phyloP scores from a whole-genome alignment of 2,329 filamentous ascomycete genomes.

The Penicillium sp. region DNA sequence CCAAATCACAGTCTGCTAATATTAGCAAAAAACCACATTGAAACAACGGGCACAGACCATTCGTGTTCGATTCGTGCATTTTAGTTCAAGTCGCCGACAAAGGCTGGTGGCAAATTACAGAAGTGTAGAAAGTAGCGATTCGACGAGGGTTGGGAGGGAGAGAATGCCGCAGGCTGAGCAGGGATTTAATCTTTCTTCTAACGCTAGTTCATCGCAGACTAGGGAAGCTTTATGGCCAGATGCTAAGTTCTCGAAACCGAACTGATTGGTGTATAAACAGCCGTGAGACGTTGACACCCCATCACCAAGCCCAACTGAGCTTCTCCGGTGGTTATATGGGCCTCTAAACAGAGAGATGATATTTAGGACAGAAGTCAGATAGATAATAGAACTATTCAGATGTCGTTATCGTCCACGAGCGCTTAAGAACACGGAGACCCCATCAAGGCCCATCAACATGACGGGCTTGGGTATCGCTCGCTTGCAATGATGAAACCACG shows the following conservation, averaged over 20 bases:
- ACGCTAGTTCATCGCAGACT: not conserved
- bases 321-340: not conserved
- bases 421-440: not conserved
- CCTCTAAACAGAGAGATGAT: not conserved
- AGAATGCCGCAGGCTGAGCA: not conserved
- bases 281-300: not conserved
- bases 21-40: not conserved
- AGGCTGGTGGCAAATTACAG: not conserved
- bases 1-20: not conserved
- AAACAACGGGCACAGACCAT: not conserved
- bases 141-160: not conserved
- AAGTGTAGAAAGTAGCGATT: not conserved
- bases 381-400: not conserved
- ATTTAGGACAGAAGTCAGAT: not conserved
- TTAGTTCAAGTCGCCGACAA: not conserved
- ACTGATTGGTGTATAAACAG: not conserved
- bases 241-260: not conserved
- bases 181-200: not conserved
- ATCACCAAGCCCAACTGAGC: not conserved
- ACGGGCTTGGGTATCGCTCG: no score
- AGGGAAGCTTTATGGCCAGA: not conserved
- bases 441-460: not conserved
- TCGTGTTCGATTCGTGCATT: not conserved
- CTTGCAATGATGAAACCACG: no score
- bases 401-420: not conserved